phyloP scores from a whole-genome alignment of 305 asterid genomes.

The Rubia occidens region DNA sequence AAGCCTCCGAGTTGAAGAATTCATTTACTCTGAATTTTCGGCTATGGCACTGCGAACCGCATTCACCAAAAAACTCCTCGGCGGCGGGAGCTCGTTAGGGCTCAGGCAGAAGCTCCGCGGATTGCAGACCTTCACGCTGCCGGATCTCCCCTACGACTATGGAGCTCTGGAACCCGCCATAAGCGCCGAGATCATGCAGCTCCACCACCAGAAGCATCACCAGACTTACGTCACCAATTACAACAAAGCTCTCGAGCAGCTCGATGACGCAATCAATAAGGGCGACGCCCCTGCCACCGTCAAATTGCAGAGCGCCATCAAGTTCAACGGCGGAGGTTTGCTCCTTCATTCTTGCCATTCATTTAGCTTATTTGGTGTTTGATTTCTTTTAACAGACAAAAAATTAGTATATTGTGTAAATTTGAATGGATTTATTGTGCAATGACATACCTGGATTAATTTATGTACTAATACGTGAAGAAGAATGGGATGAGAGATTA shows the following conservation, averaged over 20 bases:
- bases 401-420: not conserved
- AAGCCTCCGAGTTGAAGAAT: not conserved
- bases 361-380: not conserved
- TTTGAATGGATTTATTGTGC: not conserved
- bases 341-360: not conserved
- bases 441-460: not conserved
- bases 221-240: slow-evolving; percentile 78
- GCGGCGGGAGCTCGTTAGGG: slow-evolving; percentile 24
- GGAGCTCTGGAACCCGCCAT: slow-evolving; percentile 79
- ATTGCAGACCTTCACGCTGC: slow-evolving; percentile 57
- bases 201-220: slow-evolving; percentile 89
- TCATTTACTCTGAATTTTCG: not conserved
- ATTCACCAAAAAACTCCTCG: slow-evolving; percentile 31
- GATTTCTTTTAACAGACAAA: not conserved
- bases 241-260: slow-evolving; percentile 79
- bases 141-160: slow-evolving; percentile 76
- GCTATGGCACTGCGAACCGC: slow-evolving; percentile 63
- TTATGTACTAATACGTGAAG: not conserved
- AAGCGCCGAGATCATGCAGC: slow-evolving; percentile 77
- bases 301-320: slow-evolving; percentile 78
- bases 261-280: slow-evolving; percentile 50
- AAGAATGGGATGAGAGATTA: not conserved
- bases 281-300: slow-evolving; percentile 61
- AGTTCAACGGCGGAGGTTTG: slow-evolving; percentile 83
- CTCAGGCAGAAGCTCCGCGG: slow-evolving; percentile 42